Evolutionary conservation across 345 rosid genomes (phyloP), one percentile per base, ranked within the genome.

Genomic region (Noccaea caerulescens): DNA sequence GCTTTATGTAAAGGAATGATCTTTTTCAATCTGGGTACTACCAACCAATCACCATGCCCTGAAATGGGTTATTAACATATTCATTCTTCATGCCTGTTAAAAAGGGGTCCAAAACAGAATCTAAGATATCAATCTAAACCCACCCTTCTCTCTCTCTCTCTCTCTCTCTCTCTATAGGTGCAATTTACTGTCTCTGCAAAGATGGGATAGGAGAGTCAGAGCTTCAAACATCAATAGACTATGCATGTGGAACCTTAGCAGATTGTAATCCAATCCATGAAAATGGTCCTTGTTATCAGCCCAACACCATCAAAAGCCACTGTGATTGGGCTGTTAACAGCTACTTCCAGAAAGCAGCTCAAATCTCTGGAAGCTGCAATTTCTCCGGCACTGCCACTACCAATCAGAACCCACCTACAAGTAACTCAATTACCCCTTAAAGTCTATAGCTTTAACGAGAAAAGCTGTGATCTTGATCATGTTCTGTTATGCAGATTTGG

Each of bases 161-260:
- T 33, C 25, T 52, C 4, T 36, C n/a, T 53, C 23, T 44, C 23
- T 69, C 13, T 58, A 0, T 61, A 91, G 96, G 82, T 72, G 98
- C 96, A 45, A 67, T 71, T 7, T 94, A 91, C 80, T 94, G 99
- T 57, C 4, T 91, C 18, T 94, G 99, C 58, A 91, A 80, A 78
- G 91, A 88, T 76, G 96, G 96, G 30, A 5, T 84, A 44, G 54
- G 84, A 61, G 92, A 88, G 0, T 0, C 41, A 14, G 70, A 54
- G 33, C 81, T 86, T 10, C 99, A 94, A 76, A 86, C 87, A 70
- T 8, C 85, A 18, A 43, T 94, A 46, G 99, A 94, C 78, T 94
- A 89, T 79, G 99, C 99, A 34, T 94, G 99, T 77, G 99, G 99
- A 78, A 84, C 88, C 51, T 90, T 90, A 42, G 95, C 88, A 51